Percentiles rank a stretch among this genome's conserved stretches.
Conservation (phyloP, 768 basidiomycete species). For the Boletus speciosus region DNA sequence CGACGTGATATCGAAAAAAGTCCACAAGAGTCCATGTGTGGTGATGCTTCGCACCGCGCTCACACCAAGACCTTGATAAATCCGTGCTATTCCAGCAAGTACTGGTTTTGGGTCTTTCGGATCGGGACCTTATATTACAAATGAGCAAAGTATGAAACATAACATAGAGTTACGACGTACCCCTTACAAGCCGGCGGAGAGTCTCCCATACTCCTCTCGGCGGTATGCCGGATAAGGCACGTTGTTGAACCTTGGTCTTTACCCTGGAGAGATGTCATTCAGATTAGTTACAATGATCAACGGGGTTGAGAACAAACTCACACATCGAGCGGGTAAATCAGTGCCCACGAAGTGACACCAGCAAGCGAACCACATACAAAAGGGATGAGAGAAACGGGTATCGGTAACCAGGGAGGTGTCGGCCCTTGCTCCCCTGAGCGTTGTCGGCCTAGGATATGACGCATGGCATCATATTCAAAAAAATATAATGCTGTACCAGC, state of each 20-base stretch:
- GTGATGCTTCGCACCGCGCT: constrained; percentile 90
- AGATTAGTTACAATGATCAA: neutral
- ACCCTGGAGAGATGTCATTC: constrained; percentile 45
- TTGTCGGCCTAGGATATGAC: constrained; percentile 77
- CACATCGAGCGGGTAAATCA: constrained; percentile 96
- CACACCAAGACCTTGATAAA: constrained; percentile 93
- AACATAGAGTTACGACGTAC: constrained; percentile 35
- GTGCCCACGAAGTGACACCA: constrained; percentile 85
- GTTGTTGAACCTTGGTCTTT: constrained; percentile 95
- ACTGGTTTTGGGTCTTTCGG: constrained; percentile 73
- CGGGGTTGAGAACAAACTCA: constrained; percentile 36
- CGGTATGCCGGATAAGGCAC: constrained; percentile 75
- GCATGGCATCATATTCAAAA: constrained; percentile 89
- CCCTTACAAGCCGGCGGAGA: constrained; percentile 74
- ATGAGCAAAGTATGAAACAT: neutral
- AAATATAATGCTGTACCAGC: constrained; percentile 90
- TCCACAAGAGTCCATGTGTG: constrained; percentile 93
- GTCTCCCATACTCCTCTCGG: constrained; percentile 74
- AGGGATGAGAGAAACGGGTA: constrained; percentile 74
- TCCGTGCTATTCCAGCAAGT: constrained; percentile 69
- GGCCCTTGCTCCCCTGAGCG: constrained; percentile 77
- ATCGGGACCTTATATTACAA: constrained; percentile 59
- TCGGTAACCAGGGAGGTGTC: constrained; percentile 83
- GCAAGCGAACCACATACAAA: constrained; percentile 90
- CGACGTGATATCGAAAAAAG: constrained; percentile 80